Conservation (phyloP, 768 basidiomycete genomes). For the Leccinellum luteum region DNA sequence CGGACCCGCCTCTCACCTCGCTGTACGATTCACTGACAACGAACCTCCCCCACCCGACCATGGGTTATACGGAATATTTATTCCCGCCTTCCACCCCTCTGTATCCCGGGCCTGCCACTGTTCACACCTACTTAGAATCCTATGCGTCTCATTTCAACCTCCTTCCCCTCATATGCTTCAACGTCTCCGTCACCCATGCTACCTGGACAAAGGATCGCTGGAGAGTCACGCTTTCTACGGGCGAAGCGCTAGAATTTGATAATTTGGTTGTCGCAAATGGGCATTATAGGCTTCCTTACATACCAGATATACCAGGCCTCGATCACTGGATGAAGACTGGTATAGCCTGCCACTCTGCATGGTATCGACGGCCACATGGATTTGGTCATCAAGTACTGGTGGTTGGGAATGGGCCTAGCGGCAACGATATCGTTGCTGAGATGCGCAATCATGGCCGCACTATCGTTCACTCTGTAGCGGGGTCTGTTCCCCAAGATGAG, state of each 20-base stretch:
- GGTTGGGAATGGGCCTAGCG: constrained; percentile 61
- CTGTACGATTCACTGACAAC: constrained; percentile 81
- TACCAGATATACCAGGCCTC: constrained; percentile 61
- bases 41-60: constrained; percentile 75
- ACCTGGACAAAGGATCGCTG: constrained; percentile 44
- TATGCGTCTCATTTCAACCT: constrained; percentile 67
- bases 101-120: constrained; percentile 59
- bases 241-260: constrained; percentile 47
- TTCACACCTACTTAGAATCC: constrained; percentile 65
- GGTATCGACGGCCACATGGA: constrained; percentile 55
- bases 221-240: constrained; percentile 45
- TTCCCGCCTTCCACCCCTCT: constrained; percentile 74
- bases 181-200: constrained; percentile 51
- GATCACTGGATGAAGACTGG: constrained; percentile 50
- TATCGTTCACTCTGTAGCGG: constrained; percentile 57
- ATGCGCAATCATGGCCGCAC: constrained; percentile 42
- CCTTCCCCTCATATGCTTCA: constrained; percentile 57
- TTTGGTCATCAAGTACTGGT: constrained; percentile 43
- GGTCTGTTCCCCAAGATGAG: constrained; percentile 30
- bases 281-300: constrained; percentile 64
- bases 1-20: constrained; percentile 58
- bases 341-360: constrained; percentile 62
- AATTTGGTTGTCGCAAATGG: constrained; percentile 75
- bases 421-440: constrained; percentile 63
- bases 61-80: constrained; percentile 61